A percentile compares a stretch with the other conserved stretches of the same genome.
These are phyloP conservation scores for Forsythia suspensa DNA, from an alignment of 257 asterid genomes.

Conservation along the genomic window DNA sequence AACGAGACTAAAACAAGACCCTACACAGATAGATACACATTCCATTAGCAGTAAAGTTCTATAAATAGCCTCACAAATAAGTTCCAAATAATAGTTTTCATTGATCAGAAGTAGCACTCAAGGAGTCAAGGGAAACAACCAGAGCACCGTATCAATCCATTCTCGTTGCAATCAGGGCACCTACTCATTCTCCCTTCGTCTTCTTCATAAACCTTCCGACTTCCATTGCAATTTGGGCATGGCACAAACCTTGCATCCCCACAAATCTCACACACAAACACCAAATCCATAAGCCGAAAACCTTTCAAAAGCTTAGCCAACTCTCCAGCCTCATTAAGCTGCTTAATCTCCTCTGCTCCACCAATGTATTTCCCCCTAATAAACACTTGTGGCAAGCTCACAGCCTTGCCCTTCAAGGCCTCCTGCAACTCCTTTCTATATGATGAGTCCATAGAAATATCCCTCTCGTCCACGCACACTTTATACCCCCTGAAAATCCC, in stretches of 20 bases:
- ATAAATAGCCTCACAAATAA: not conserved
- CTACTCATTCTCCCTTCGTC: slow-evolving; percentile 54
- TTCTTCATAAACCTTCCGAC: slow-evolving; percentile 66
- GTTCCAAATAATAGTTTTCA: not conserved
- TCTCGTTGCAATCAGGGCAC: slow-evolving; percentile 79
- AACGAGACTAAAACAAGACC: not conserved
- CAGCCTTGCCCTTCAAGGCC: slow-evolving; percentile 47
- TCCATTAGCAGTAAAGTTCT: not conserved
- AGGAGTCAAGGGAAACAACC: slow-evolving; percentile 64
- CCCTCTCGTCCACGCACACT: slow-evolving; percentile 81
- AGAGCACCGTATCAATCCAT: slow-evolving; percentile 79
- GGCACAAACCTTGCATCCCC: slow-evolving; percentile 91
- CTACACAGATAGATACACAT: not conserved
- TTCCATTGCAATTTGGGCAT: slow-evolving; percentile 79
- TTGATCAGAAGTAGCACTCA: slow-evolving; percentile 28
- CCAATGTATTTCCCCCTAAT: slow-evolving; percentile 70
- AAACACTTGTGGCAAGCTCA: slow-evolving; percentile 76
- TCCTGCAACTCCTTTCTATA: slow-evolving; percentile 72
- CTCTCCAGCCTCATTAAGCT: slow-evolving; percentile 74
- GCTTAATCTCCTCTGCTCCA: slow-evolving; percentile 75
- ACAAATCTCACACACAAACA: slow-evolving; percentile 71
- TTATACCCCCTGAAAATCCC: slow-evolving; percentile 67
- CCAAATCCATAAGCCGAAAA: slow-evolving; percentile 48
- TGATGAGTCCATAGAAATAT: slow-evolving; percentile 84
- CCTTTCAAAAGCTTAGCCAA: slow-evolving; percentile 64